Conservation (phyloP, 2,329 filamentous ascomycete genomes). For the Fusarium sp. region DNA sequence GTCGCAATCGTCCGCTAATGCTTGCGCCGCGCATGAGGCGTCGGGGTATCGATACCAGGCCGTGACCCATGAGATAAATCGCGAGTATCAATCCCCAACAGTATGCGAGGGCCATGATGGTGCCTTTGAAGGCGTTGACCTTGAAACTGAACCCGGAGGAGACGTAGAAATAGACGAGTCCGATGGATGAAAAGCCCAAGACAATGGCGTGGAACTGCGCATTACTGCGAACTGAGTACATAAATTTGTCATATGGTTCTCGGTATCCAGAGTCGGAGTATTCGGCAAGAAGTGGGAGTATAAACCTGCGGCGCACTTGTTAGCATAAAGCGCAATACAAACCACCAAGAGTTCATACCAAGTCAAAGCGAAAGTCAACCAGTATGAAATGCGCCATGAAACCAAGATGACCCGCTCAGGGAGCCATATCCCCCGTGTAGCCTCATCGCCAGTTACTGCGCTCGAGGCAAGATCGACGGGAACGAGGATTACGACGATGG, state of each 20-base stretch:
- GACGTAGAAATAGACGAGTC: constrained; percentile 85
- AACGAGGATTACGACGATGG: constrained; percentile 90
- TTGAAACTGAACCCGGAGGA: constrained; percentile 79
- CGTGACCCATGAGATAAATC: constrained; percentile 98
- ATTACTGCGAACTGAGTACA: constrained; percentile 89
- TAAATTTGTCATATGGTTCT: constrained; percentile 82
- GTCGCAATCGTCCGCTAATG: constrained; percentile 78
- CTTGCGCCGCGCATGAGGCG: constrained; percentile 84
- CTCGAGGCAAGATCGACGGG: constrained; percentile 95
- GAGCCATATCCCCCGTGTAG: constrained; percentile 87
- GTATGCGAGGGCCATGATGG: constrained; percentile 94
- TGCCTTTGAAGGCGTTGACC: constrained; percentile 75
- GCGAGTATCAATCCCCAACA: constrained; percentile 92
- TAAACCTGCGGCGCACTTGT: constrained; percentile 70
- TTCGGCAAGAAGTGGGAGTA: constrained; percentile 92
- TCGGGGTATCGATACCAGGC: constrained; percentile 90
- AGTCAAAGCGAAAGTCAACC: constrained; percentile 94
- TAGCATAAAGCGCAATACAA: constrained; percentile 19
- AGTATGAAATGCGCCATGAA: constrained; percentile 95
- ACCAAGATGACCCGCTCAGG: constrained; percentile 83
- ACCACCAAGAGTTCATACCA: constrained; percentile 70
- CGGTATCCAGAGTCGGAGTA: constrained; percentile 95
- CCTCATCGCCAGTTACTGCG: constrained; percentile 77
- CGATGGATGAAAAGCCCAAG: constrained; percentile 76
- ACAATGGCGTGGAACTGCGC: constrained; percentile 89